These are phyloP conservation scores for Austroboletus novae-zelandiae DNA, from an alignment of 1,284 basidiomycete species.

Conservation along the genomic window DNA sequence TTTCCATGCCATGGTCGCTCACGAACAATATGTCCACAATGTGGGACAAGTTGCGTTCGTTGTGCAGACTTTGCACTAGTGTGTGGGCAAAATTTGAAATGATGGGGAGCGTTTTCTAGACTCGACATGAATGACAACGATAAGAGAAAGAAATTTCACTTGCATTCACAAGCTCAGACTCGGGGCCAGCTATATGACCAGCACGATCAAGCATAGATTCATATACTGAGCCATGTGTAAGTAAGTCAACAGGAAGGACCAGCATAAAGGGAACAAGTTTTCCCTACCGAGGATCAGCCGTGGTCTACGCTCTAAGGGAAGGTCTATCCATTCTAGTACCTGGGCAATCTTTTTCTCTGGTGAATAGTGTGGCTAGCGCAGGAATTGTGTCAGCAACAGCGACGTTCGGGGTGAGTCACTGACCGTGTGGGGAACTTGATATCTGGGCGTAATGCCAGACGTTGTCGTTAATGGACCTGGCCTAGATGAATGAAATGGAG, in stretches of 20 bases:
- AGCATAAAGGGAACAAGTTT: background rate
- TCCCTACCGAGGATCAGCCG: slow-evolving; percentile 69
- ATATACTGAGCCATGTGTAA: slow-evolving; percentile 47
- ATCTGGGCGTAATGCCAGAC: slow-evolving; percentile 62
- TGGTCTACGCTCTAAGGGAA: slow-evolving; percentile 58
- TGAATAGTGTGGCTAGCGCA: slow-evolving; percentile 3
- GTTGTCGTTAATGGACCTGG: slow-evolving; percentile 73
- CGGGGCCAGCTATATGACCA: slow-evolving; percentile 75
- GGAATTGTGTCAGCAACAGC: background rate
- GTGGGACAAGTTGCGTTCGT: slow-evolving; percentile 67
- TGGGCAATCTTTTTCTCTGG: slow-evolving; percentile 60
- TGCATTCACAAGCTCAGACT: slow-evolving; percentile 67
- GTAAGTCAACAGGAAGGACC: background rate
- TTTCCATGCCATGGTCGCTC: slow-evolving; percentile 90
- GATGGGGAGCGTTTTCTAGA: slow-evolving; percentile 58
- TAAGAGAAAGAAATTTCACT: slow-evolving; percentile 18
- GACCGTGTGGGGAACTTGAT: slow-evolving; percentile 74
- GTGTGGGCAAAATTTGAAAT: slow-evolving; percentile 75
- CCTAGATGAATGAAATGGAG: slow-evolving; percentile 40
- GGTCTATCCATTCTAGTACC: slow-evolving; percentile 73
- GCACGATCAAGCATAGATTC: slow-evolving; percentile 76
- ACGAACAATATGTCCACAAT: slow-evolving; percentile 88
- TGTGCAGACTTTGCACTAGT: slow-evolving; percentile 42
- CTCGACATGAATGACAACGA: background rate
- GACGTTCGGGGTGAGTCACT: slow-evolving; percentile 12